Percentiles rank a stretch among this genome's conserved stretches.
Evolutionary conservation across 352 stramenopile genomes (phyloP).

Genomic region (Phytopythium helicoides): DNA sequence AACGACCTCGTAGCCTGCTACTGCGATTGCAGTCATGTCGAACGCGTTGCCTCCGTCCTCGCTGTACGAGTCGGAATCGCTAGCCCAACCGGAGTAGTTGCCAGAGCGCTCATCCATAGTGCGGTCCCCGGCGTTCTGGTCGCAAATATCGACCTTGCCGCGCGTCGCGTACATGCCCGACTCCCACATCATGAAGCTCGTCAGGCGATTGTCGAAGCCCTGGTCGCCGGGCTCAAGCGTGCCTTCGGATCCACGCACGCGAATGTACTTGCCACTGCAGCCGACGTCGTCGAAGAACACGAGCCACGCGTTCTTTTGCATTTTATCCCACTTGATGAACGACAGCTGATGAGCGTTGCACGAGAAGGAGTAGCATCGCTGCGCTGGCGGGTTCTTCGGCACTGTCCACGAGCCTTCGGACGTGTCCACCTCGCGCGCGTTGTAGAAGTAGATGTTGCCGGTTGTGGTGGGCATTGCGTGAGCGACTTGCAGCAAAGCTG

Average conservation of each 20-base stretch:
- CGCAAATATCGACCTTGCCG: slow-evolving; percentile 8
- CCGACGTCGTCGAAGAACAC: background rate
- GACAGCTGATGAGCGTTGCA: background rate
- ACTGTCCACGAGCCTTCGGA: background rate
- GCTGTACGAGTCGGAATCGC: background rate
- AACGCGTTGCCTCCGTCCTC: background rate
- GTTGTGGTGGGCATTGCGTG: background rate
- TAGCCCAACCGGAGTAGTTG: background rate
- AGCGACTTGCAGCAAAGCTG: background rate
- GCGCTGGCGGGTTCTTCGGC: background rate
- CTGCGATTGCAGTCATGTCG: no score
- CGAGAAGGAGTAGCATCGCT: slow-evolving; percentile 4
- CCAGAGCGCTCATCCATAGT: no score
- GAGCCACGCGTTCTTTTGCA: slow-evolving; percentile 1
- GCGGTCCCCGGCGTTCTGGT: no score
- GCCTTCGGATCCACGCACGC: background rate
- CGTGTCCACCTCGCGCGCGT: background rate
- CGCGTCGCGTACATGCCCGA: slow-evolving; percentile 16
- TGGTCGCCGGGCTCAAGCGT: background rate
- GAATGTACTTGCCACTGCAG: background rate
- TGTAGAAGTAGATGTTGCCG: slow-evolving; percentile 5
- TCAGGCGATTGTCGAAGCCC: slow-evolving; percentile 4
- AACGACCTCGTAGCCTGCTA: background rate
- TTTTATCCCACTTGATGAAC: slow-evolving; percentile 2
- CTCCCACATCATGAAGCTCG: slow-evolving; percentile 20